These are phyloP conservation scores for Amanita brunnescens DNA, from an alignment of 768 basidiomycete genomes.

Conservation along the genomic window DNA sequence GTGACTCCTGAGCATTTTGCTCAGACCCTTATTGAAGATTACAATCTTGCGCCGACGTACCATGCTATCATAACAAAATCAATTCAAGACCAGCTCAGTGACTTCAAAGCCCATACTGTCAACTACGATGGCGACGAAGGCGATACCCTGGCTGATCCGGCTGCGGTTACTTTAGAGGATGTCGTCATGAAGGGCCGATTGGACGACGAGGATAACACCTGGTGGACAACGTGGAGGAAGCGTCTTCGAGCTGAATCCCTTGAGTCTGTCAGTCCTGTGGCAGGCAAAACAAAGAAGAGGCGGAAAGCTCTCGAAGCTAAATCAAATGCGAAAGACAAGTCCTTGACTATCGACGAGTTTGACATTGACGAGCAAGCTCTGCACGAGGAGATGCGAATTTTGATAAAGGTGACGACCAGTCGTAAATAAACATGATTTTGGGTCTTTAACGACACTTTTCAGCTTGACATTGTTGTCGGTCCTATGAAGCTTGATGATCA, in stretches of 20 bases:
- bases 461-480: conserved; percentile 95
- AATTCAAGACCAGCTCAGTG: conserved; percentile 83
- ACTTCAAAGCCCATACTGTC: conserved; percentile 62
- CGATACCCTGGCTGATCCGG: conserved; percentile 19
- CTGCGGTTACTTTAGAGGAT: conserved; percentile 7
- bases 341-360: conserved; percentile 52
- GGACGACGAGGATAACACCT: conserved; percentile 40
- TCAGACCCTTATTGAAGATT: conserved; percentile 86
- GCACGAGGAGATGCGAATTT: conserved; percentile 83
- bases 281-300: conserved; percentile 15
- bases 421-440: not conserved
- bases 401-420: conserved; percentile 67
- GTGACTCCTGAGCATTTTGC: conserved; percentile 90
- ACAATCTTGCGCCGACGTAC: conserved; percentile 59
- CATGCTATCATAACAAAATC: conserved; percentile 63
- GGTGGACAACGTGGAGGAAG: conserved; percentile 73
- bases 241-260: conserved; percentile 32
- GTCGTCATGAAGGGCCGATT: conserved; percentile 29
- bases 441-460: conserved; percentile 9
- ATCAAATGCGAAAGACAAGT: conserved; percentile 29
- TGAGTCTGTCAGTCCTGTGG: conserved; percentile 13
- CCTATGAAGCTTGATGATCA: conserved; percentile 91
- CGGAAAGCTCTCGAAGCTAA: conserved; percentile 20
- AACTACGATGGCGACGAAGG: conserved; percentile 41
- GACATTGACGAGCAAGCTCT: conserved; percentile 55